phyloP scores from a whole-genome alignment of 345 rosid genomes.

The Citrus sp. region DNA sequence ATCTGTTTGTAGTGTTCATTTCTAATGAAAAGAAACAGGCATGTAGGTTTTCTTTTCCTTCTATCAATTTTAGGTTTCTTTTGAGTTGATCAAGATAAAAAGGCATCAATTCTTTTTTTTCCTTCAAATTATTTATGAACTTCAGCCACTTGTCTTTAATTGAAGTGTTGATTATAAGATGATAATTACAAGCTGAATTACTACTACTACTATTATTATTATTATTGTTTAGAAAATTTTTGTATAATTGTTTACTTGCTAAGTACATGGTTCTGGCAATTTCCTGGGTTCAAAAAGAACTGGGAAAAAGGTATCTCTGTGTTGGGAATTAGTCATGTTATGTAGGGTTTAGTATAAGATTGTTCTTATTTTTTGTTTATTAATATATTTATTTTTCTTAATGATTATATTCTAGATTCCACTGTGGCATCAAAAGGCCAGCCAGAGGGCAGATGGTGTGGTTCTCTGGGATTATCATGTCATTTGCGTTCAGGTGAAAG shows the following conservation, averaged over 20 bases:
- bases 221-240: neutral
- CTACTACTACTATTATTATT: too few relatives aligned
- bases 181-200: too few relatives aligned
- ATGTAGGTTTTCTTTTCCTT: conserved; percentile 16
- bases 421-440: conserved; percentile 92
- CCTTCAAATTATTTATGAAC: too few relatives aligned
- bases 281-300: neutral
- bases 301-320: neutral
- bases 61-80: neutral
- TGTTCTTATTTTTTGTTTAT: neutral
- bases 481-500: conserved; percentile 69
- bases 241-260: neutral
- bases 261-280: neutral
- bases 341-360: neutral
- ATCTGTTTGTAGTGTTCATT: conserved; percentile 72
- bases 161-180: neutral
- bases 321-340: neutral
- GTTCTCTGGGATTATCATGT: conserved; percentile 91
- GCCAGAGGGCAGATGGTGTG: conserved; percentile 74
- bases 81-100: too few relatives aligned
- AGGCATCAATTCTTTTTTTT: too few relatives aligned
- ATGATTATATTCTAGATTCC: conserved; percentile 52
- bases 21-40: conserved; percentile 89
- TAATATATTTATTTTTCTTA: neutral
- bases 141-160: neutral